phyloP scores from a whole-genome alignment of 1,284 basidiomycete genomes.

The Rugosomyces carneus region DNA sequence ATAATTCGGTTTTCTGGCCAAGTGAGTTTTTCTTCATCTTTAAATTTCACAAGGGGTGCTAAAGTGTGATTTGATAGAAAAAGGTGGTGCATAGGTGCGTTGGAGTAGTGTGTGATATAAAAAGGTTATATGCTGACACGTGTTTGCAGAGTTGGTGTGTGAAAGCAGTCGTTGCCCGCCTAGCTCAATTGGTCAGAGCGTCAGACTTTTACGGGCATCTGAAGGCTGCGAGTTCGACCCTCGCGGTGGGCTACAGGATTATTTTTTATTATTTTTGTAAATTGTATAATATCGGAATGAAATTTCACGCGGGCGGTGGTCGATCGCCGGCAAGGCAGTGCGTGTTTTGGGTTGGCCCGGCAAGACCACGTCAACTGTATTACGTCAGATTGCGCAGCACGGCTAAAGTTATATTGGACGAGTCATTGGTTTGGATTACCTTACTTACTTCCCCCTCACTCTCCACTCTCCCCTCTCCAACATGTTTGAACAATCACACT shows the following conservation, averaged over 20 bases:
- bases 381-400: no score
- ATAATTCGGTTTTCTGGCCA: constrained; percentile 86
- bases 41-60: constrained; percentile 5
- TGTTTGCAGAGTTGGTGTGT: constrained; percentile 25
- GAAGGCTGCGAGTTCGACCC: constrained; percentile 91
- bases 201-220: constrained; percentile 72
- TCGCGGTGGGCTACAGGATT: constrained; percentile 71
- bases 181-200: constrained; percentile 86
- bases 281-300: no score
- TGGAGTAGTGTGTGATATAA: no score
- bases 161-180: constrained; percentile 43
- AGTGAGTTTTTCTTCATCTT: constrained; percentile 28
- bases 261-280: not conserved
- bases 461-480: constrained; percentile 1
- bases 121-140: not conserved
- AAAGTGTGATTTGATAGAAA: constrained; percentile 34
- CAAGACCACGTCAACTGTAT: no score
- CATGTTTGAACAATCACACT: constrained; percentile 13
- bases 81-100: constrained; percentile 35
- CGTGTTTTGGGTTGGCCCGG: no score
- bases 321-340: no score
- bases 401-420: no score
- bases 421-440: no score
- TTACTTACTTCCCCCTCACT: constrained; percentile 8
- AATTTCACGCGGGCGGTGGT: no score